Evolutionary conservation across 345 rosid genomes (phyloP).

Genomic region (Adansonia digitata): DNA sequence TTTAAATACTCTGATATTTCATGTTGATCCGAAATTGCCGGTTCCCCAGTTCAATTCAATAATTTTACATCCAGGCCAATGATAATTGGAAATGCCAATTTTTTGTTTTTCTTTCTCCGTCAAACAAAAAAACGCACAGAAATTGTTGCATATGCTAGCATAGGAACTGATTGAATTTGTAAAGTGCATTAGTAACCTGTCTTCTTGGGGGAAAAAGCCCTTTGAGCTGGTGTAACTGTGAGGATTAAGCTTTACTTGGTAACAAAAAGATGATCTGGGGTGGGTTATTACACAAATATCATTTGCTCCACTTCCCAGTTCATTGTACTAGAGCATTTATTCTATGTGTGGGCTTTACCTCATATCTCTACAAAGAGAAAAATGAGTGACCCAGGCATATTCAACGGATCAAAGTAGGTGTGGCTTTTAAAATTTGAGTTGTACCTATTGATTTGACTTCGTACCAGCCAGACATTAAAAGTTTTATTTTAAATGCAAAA

Average conservation of each 20-base stretch:
- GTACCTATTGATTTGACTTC: neutral
- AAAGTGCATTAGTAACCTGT: constrained; percentile 36
- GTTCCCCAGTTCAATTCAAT: neutral
- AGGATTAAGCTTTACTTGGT: constrained; percentile 67
- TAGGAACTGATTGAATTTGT: neutral
- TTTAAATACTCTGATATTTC: neutral
- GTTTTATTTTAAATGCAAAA: neutral
- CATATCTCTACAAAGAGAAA: constrained; percentile 45
- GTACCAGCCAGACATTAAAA: neutral
- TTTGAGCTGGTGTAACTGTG: constrained; percentile 44
- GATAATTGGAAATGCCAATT: neutral
- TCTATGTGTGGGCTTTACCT: constrained; percentile 55
- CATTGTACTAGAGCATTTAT: constrained; percentile 64
- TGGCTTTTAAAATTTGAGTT: neutral
- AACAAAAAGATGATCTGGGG: constrained; percentile 7
- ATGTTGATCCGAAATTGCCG: neutral
- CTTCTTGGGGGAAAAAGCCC: constrained; percentile 54
- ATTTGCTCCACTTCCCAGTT: constrained; percentile 78
- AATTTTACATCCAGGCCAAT: neutral
- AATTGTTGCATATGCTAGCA: neutral
- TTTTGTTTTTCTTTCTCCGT: neutral
- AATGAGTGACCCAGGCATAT: neutral
- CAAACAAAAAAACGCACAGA: neutral
- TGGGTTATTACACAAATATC: constrained; percentile 76
- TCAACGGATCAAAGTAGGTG: neutral